Conservation (phyloP, 2,329 filamentous ascomycete species). For the Cryphonectria parasitica region DNA sequence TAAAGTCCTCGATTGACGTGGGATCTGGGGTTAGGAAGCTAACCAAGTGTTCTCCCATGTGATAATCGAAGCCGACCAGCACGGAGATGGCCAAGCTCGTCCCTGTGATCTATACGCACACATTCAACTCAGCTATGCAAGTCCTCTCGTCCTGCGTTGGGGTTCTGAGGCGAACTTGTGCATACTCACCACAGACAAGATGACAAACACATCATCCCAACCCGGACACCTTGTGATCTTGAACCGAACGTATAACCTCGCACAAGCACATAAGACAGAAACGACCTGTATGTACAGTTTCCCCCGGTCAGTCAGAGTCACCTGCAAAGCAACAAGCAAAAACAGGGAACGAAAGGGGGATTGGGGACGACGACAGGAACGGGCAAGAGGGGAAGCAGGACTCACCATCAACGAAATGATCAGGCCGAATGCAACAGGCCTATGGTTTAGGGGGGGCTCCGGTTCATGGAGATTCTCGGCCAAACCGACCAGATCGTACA, state of each 20-base stretch:
- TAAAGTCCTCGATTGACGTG: slow-evolving; percentile 6
- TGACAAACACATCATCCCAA: slow-evolving; percentile 28
- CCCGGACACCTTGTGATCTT: slow-evolving; percentile 23
- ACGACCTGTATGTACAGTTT: not conserved
- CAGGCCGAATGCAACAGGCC: not conserved
- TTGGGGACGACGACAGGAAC: no score
- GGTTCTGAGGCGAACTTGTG: no score
- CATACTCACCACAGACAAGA: slow-evolving; percentile 20
- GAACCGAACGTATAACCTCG: slow-evolving; percentile 21
- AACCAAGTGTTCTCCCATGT: slow-evolving; percentile 21
- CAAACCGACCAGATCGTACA: slow-evolving; percentile 29
- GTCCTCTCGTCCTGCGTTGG: no score
- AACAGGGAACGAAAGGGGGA: no score
- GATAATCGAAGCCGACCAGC: not conserved
- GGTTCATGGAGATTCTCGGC: slow-evolving; percentile 31
- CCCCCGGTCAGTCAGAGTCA: not conserved
- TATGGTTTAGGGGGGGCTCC: not conserved
- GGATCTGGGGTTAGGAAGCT: slow-evolving; percentile 6
- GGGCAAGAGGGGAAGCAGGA: no score
- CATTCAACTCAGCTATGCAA: not conserved
- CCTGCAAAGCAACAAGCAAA: no score
- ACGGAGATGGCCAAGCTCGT: not conserved
- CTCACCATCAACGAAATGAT: not conserved
- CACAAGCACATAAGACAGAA: slow-evolving; percentile 6
- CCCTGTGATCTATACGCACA: slow-evolving; percentile 2